Base-by-base conservation (phyloP, 2,329 filamentous ascomycete species). In the Talaromyces sp. region DNA sequence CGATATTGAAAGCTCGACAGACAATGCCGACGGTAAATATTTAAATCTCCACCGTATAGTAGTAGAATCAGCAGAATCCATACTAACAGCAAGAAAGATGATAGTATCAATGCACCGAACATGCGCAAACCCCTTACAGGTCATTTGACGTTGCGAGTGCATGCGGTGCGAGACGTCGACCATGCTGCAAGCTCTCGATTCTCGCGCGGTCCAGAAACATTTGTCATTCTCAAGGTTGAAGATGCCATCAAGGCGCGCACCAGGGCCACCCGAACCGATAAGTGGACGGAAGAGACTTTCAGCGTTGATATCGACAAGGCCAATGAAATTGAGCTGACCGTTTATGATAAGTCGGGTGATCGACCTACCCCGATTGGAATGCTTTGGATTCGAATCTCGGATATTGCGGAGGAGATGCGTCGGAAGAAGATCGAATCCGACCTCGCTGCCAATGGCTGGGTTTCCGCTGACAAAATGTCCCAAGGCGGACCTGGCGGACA, bases 391-490 rank as follows among this genome's bases (percentile, higher is more conserved):
- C 86, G 95, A 63, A 94, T 99, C 72, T 96, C 95, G 16, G 95
- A 99, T 75, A 96, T 99, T 67, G 92, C 92, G 1, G 95, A 99
- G 74, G 95, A 99, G 77, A 94, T 99, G 84, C 89, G 95, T 73
- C 88, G 93, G 65, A 98, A 98, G 83, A 96, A 90, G 80, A 96
- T 99, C 65, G 95, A 99, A 78, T 90, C 92, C 14, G 95, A 99
- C 73, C 91, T 97, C 73, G 96, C 93, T 75, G 90, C 88, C 71
- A 92, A 91, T 52, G 95, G 94, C 59, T 99, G 95, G 95, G 94
- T 97, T 59, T 96, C 95, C 66, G 95, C 95, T 58, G 95, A 98
- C 75, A 91, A 94, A 72, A 96, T 98, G 91, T 90, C 86, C 54
- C 87, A 85, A 65, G 81, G 82, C 61, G 75, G 79, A 50, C 86